A percentile compares a stretch with the other conserved stretches of the same genome.
phyloP scores from a whole-genome alignment of 1,284 basidiomycete genomes.

The Phellopilus nigrolimitatus region DNA sequence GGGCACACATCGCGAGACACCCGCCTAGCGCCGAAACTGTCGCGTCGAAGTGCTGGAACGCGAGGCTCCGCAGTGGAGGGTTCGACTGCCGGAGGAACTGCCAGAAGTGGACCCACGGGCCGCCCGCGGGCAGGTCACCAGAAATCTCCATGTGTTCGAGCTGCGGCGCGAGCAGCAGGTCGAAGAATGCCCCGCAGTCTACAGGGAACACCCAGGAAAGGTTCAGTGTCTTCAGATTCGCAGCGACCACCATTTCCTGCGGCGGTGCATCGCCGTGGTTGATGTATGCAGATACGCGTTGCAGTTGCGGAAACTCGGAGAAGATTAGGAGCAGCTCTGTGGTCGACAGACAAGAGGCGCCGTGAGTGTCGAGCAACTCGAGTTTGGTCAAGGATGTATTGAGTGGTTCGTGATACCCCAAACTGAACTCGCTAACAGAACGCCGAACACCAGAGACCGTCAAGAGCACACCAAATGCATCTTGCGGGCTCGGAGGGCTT shows the following conservation, averaged over 20 bases:
- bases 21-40: conserved; percentile 7
- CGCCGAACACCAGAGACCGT: conserved; percentile 11
- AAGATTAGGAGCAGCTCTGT: conserved; percentile 14
- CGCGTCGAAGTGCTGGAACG: conserved; percentile 11
- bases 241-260: neutral
- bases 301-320: conserved; percentile 12
- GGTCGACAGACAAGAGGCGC: conserved; percentile 13
- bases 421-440: conserved; percentile 14
- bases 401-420: conserved; percentile 12
- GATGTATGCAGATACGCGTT: conserved; percentile 7
- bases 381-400: conserved; percentile 10
- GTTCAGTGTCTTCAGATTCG: conserved; percentile 5
- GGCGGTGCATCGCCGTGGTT: conserved; percentile 9
- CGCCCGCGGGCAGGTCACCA: conserved; percentile 13
- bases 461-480: conserved; percentile 3
- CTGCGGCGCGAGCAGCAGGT: conserved; percentile 5
- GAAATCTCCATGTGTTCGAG: conserved; percentile 12
- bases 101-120: conserved; percentile 15
- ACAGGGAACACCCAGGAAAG: conserved; percentile 9
- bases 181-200: conserved; percentile 10
- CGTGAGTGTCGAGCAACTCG: conserved; percentile 14
- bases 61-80: conserved; percentile 6
- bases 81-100: conserved; percentile 8
- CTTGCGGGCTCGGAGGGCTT: conserved; percentile 1
- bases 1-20: conserved; percentile 1